These are phyloP conservation scores for Erysiphe pulchra DNA, from an alignment of 2,329 filamentous ascomycete species.

Conservation along the genomic window DNA sequence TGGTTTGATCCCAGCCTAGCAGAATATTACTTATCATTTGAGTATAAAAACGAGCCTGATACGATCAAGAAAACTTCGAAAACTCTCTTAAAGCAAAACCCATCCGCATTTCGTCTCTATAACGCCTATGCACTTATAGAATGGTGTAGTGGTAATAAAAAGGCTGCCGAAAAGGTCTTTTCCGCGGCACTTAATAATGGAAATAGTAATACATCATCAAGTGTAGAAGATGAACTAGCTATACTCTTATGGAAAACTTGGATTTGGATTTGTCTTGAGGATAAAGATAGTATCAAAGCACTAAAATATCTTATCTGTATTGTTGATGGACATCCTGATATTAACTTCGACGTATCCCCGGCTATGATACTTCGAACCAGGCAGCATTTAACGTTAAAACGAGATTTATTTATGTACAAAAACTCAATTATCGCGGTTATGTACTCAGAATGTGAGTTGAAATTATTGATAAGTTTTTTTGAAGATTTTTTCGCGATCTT, in stretches of 20 bases:
- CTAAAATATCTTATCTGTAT: constrained; percentile 17
- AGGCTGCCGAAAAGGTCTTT: constrained; percentile 38
- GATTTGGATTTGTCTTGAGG: constrained; percentile 10
- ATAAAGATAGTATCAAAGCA: constrained; percentile 10
- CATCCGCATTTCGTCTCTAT: constrained; percentile 42
- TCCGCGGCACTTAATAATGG: constrained; percentile 37
- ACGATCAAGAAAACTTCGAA: constrained; percentile 47
- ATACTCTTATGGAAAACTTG: constrained; percentile 11
- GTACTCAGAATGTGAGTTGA: constrained; percentile 30
- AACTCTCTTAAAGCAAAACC: constrained; percentile 39
- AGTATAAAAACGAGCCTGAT: constrained; percentile 26
- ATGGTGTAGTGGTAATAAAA: constrained; percentile 25
- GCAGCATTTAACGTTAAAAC: constrained; percentile 24
- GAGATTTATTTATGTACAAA: constrained; percentile 29
- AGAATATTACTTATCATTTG: constrained; percentile 45
- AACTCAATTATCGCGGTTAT: constrained; percentile 23
- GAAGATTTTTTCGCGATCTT: not conserved
- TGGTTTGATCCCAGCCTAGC: constrained; percentile 27
- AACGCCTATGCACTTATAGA: constrained; percentile 59
- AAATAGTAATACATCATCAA: constrained; percentile 14
- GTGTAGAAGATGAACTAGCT: constrained; percentile 7
- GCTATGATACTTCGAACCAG: constrained; percentile 23
- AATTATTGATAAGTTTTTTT: not conserved
- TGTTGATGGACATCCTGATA: constrained; percentile 13
- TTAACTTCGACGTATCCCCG: constrained; percentile 6